phyloP scores from a whole-genome alignment of 495 filamentous ascomycete genomes.

The Trichocladium antarcticum region DNA sequence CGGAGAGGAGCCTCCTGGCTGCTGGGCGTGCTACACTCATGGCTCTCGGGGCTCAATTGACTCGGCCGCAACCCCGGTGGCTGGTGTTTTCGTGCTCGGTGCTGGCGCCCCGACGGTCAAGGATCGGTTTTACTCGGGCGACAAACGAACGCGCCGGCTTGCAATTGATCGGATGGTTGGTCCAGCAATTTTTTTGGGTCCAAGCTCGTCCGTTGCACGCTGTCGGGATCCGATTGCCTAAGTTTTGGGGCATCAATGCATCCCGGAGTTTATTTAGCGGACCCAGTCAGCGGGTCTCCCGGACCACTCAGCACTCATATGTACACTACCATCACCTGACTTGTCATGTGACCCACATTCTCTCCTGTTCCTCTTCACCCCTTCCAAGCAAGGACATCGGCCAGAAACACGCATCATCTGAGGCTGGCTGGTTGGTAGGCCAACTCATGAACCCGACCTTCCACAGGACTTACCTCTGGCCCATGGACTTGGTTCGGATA shows the following conservation, averaged over 20 bases:
- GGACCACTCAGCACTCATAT: no score
- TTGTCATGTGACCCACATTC: no score
- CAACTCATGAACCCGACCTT: no score
- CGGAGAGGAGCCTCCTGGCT: slow-evolving; percentile 26
- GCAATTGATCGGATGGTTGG: slow-evolving; percentile 2
- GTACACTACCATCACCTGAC: no score
- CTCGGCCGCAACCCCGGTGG: slow-evolving; percentile 11
- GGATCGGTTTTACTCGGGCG: slow-evolving; percentile 7
- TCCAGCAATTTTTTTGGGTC: slow-evolving; percentile 18
- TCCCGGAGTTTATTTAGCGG: no score
- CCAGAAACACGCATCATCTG: no score
- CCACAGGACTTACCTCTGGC: no score
- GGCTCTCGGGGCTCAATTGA: slow-evolving; percentile 9
- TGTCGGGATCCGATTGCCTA: neutral
- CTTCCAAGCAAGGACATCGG: no score
- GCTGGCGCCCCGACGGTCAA: slow-evolving; percentile 1
- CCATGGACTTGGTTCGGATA: neutral
- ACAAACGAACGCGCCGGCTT: neutral
- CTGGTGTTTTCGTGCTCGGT: slow-evolving; percentile 8
- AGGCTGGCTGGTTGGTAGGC: no score
- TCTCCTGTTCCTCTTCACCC: no score
- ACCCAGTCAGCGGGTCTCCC: neutral
- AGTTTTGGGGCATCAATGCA: slow-evolving; percentile 1
- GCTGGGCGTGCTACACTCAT: slow-evolving; percentile 30
- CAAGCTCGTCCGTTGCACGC: slow-evolving; percentile 6